A percentile compares a stretch with the other conserved stretches of the same genome.
These are phyloP conservation scores for Ceriops decandra DNA, from an alignment of 345 rosid genomes.

Conservation along the genomic window DNA sequence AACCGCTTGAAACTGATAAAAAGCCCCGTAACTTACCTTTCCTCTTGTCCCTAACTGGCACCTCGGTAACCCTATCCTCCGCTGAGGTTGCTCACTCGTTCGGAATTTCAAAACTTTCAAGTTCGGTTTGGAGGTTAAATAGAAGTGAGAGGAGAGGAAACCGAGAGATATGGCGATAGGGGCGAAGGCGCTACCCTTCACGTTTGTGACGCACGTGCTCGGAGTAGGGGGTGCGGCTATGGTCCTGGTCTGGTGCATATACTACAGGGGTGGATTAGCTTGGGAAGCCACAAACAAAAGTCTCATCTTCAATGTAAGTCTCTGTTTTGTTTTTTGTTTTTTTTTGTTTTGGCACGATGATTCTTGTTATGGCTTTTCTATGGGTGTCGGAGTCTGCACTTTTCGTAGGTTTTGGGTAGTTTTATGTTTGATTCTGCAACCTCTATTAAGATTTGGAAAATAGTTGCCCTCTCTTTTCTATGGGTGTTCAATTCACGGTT, in stretches of 20 bases:
- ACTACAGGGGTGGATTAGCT: slow-evolving; percentile 80
- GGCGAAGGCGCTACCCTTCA: slow-evolving; percentile 46
- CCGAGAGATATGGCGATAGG: slow-evolving; percentile 39
- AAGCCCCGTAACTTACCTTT: no score
- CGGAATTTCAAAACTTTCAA: not conserved
- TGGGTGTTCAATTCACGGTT: not conserved
- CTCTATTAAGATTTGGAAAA: not conserved
- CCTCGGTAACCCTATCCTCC: no score
- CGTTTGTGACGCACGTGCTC: slow-evolving; percentile 60
- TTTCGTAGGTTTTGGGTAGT: no score
- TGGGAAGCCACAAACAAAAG: slow-evolving; percentile 82
- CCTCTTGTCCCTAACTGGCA: no score
- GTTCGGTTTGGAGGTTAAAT: no score
- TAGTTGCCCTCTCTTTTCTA: not conserved
- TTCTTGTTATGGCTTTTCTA: not conserved
- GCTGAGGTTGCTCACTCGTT: not conserved
- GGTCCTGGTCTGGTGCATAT: slow-evolving; percentile 78
- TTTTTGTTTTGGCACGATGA: not conserved
- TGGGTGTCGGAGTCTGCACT: not conserved
- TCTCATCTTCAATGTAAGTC: slow-evolving; percentile 86
- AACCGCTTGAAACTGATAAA: not conserved
- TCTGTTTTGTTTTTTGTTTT: not conserved
- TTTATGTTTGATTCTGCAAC: not conserved
- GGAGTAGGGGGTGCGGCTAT: slow-evolving; percentile 51
- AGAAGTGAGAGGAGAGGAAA: not conserved